A percentile compares a stretch with the other conserved stretches of the same genome.
Conservation (phyloP, 192 early-diverging fungal species). For the Backusella macrospora region DNA sequence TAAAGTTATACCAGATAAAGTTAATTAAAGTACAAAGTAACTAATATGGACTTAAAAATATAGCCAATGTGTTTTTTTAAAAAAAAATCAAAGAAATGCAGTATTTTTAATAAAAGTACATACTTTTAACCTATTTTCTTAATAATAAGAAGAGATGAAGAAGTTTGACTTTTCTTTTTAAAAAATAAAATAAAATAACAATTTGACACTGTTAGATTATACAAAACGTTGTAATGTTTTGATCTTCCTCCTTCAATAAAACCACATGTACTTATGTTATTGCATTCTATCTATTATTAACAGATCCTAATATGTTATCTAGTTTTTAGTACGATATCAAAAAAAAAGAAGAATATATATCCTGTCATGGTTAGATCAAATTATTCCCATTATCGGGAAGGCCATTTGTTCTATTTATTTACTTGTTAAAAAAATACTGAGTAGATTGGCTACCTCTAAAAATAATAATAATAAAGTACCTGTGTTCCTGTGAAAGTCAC, state of each 20-base stretch:
- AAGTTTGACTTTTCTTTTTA: too few species aligned
- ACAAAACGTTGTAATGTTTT: too few species aligned
- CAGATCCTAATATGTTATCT: background rate
- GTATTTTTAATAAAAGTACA: too few species aligned
- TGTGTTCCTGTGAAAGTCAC: constrained; percentile 14
- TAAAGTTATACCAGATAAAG: background rate
- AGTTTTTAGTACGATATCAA: background rate
- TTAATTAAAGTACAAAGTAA: background rate
- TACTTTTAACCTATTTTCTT: too few species aligned
- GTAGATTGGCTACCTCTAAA: too few species aligned
- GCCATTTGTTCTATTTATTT: background rate
- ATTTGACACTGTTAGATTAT: too few species aligned
- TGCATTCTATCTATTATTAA: background rate
- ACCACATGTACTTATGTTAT: too few species aligned
- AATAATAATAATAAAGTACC: background rate
- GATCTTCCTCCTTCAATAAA: too few species aligned
- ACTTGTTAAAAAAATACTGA: background rate
- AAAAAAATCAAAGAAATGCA: background rate
- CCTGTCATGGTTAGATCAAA: background rate
- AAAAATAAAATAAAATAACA: too few species aligned
- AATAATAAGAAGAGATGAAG: too few species aligned
- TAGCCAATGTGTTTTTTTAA: too few species aligned
- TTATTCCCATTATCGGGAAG: constrained; percentile 2
- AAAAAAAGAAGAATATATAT: background rate
- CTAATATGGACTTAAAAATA: too few species aligned